Conservation (phyloP, 305 asterid species). For the Salvia sclarea region DNA sequence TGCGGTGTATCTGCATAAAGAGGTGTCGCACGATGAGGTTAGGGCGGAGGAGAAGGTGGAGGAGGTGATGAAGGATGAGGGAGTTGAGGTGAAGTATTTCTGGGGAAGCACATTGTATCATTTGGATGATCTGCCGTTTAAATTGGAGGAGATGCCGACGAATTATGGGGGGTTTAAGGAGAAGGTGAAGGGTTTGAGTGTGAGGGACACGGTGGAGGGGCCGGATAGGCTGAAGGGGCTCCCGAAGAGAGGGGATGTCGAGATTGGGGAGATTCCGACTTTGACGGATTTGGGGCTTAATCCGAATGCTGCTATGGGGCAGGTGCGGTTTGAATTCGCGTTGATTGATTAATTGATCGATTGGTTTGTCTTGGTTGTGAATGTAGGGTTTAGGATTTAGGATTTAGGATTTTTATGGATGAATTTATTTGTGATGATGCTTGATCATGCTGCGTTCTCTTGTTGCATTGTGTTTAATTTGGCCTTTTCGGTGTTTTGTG, state of each 20-base stretch:
- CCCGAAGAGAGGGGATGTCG: constrained; percentile 87
- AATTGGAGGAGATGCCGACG: constrained; percentile 77
- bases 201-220: constrained; percentile 81
- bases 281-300: constrained; percentile 90
- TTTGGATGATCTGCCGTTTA: constrained; percentile 92
- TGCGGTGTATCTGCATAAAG: constrained; percentile 84
- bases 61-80: constrained; percentile 78
- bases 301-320: constrained; percentile 57
- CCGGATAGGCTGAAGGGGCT: constrained; percentile 77
- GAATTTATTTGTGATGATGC: neutral
- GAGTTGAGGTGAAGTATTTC: constrained; percentile 81
- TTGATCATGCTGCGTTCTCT: constrained; percentile 2
- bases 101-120: constrained; percentile 99
- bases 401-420: constrained; percentile 1
- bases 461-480: constrained; percentile 13
- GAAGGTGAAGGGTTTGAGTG: constrained; percentile 68
- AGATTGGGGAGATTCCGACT: constrained; percentile 88
- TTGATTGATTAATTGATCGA: constrained; percentile 8
- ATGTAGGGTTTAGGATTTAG: neutral
- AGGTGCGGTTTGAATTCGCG: constrained; percentile 48
- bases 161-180: constrained; percentile 93
- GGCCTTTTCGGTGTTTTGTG: neutral
- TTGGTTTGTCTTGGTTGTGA: too few species aligned
- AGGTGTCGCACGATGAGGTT: constrained; percentile 80
- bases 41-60: constrained; percentile 85